phyloP scores from a whole-genome alignment of 1,284 basidiomycete genomes.

The Tilletiaria anomala region DNA sequence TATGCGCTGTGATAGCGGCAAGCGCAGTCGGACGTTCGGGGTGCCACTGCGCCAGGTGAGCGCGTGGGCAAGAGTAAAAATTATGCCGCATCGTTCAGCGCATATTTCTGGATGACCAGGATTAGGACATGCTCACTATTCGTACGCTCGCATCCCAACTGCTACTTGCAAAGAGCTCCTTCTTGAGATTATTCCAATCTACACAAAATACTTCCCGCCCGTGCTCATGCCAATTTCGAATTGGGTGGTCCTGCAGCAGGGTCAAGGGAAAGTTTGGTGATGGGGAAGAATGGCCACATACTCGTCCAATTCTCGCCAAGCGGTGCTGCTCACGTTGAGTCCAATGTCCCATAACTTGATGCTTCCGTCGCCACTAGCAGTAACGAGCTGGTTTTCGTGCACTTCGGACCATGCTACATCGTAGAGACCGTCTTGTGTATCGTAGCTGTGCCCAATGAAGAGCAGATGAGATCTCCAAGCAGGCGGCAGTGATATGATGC shows the following conservation, averaged over 20 bases:
- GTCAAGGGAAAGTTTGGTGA: neutral
- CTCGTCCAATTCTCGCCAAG: too few species aligned
- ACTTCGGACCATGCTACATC: constrained; percentile 83
- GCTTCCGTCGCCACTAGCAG: constrained; percentile 78
- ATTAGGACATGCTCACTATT: too few species aligned
- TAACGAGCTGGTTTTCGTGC: constrained; percentile 84
- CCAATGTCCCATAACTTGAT: constrained; percentile 81
- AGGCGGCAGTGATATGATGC: neutral
- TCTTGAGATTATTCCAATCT: constrained; percentile 91
- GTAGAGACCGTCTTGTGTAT: constrained; percentile 84
- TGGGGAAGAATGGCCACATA: too few species aligned
- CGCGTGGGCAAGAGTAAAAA: too few species aligned
- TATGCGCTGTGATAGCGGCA: constrained; percentile 64
- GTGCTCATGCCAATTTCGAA: constrained; percentile 86
- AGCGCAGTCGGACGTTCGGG: constrained; percentile 65
- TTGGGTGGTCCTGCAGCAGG: constrained; percentile 60
- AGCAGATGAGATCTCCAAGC: neutral
- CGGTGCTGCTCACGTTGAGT: too few species aligned
- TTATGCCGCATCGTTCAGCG: too few species aligned
- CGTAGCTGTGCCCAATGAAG: constrained; percentile 55
- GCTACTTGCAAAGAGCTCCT: constrained; percentile 68
- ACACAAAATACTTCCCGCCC: constrained; percentile 81
- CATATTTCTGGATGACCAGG: too few species aligned
- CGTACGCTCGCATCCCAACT: constrained; percentile 84
- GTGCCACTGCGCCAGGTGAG: constrained; percentile 50